Evolutionary conservation across 306 rosid genomes (phyloP), one percentile per base, ranked within the genome.

Genomic region (Mucuna pruriens): DNA sequence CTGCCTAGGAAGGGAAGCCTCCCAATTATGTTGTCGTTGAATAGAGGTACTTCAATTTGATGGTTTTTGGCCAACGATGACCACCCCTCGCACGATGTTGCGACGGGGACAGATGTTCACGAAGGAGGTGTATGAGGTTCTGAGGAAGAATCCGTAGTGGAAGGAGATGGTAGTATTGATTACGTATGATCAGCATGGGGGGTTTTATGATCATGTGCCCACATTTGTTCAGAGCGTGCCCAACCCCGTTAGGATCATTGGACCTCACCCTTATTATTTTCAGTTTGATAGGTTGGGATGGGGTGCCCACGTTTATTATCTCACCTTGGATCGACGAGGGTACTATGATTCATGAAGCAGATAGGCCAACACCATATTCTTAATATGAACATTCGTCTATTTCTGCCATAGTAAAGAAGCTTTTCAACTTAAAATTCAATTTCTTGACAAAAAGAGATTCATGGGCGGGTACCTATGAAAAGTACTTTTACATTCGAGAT

Each of bases 371-470:
- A 8, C 91, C 87, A 19, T 20, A 84, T 57, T 95, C 99, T 12
- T 94, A 93, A 52, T 95, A 81, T 64, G 99, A 95, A 72, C 99
- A 95, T 79, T 92, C 99, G 3, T 95, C 99, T 16, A 58, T 95
- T 39, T 91, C 99, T 0, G 99, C 99, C 12, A 95, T 97, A 9
- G 97, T 95, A 9, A 95, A 95, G 87, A 95, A 86, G 89, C 92
- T 95, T 17, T 95, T 95, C 93, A 95, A 95, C 87, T 87, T 95
- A n/a, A 89, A 88, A 63, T 92, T 97, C 29, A 95, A 95, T 87
- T 95, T 95, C 91, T 85, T 95, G 77, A 95, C 99, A 4, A 92
- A 93, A 84, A 91, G 99, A 87, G 99, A 92, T 86, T 97, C 99
- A 9, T 95, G 99, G 99, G 97, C 99, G 3, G 97, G 97, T 57